Conservation (phyloP, 2,329 filamentous ascomycete species). For the Trichoderma atroviride region DNA sequence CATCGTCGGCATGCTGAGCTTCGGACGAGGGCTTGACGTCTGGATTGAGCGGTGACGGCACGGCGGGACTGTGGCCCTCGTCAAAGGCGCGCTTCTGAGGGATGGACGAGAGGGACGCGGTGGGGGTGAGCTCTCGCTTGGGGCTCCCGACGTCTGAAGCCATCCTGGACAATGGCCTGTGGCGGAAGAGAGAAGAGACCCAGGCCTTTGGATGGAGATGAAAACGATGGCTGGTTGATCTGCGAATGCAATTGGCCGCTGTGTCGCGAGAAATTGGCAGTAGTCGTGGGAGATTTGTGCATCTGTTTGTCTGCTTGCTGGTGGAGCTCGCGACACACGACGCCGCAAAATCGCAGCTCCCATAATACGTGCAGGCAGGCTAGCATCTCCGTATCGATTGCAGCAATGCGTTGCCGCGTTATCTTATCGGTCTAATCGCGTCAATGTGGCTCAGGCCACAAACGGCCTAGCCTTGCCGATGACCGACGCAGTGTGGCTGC, state of each 20-base stretch:
- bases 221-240: neutral
- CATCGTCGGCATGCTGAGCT: constrained; percentile 49
- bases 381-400: neutral
- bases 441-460: constrained; percentile 15
- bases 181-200: neutral
- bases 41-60: constrained; percentile 75
- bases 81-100: constrained; percentile 69
- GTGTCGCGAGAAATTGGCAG: neutral
- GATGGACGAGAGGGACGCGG: constrained; percentile 49
- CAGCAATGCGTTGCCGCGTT: constrained; percentile 2
- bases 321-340: neutral
- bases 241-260: neutral
- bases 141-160: constrained; percentile 43
- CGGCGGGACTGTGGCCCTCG: constrained; percentile 69
- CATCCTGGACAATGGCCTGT: constrained; percentile 35
- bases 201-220: neutral
- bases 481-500: constrained; percentile 28
- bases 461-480: constrained; percentile 31
- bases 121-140: constrained; percentile 47
- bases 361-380: neutral
- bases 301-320: neutral
- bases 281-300: neutral
- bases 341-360: neutral
- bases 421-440: constrained; percentile 25
- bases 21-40: constrained; percentile 52